These are phyloP conservation scores for Aspergillus spinulosporus DNA, from an alignment of 2,329 filamentous ascomycete species.

Conservation along the genomic window DNA sequence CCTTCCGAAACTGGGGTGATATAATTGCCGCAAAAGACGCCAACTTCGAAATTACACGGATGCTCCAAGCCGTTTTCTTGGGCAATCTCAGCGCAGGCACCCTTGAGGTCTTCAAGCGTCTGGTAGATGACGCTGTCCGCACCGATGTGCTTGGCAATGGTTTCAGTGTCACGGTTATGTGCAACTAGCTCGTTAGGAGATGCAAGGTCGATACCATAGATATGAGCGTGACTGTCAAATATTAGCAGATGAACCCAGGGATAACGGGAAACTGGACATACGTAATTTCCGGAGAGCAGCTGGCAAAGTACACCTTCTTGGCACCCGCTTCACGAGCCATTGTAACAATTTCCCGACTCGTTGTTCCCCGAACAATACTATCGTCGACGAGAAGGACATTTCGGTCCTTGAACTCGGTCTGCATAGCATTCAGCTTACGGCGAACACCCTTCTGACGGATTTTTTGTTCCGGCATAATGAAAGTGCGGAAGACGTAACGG, in stretches of 20 bases:
- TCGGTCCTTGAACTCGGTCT: slow-evolving; percentile 76
- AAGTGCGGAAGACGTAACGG: slow-evolving; percentile 82
- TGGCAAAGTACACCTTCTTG: slow-evolving; percentile 77
- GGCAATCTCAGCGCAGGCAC: slow-evolving; percentile 71
- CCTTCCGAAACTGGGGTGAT: slow-evolving; percentile 73
- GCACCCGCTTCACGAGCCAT: slow-evolving; percentile 87
- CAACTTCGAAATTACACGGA: slow-evolving; percentile 74
- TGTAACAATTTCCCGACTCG: slow-evolving; percentile 72
- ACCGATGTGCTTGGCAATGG: slow-evolving; percentile 67
- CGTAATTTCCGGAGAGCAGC: slow-evolving; percentile 78
- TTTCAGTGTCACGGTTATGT: slow-evolving; percentile 61
- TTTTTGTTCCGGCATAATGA: slow-evolving; percentile 82
- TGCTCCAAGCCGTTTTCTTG: slow-evolving; percentile 53
- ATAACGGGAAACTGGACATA: slow-evolving; percentile 34
- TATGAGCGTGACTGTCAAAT: slow-evolving; percentile 66
- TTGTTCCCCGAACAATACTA: slow-evolving; percentile 84
- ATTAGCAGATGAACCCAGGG: slow-evolving; percentile 35
- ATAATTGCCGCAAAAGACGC: slow-evolving; percentile 88
- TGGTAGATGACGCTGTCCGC: slow-evolving; percentile 78
- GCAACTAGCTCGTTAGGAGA: slow-evolving; percentile 71
- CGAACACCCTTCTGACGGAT: slow-evolving; percentile 81
- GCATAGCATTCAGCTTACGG: slow-evolving; percentile 84
- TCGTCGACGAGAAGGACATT: slow-evolving; percentile 86
- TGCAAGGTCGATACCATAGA: slow-evolving; percentile 78
- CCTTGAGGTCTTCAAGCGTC: slow-evolving; percentile 74